Evolutionary conservation across 2,329 filamentous ascomycete species (phyloP).

Genomic region (Bipolaris gigantea): DNA sequence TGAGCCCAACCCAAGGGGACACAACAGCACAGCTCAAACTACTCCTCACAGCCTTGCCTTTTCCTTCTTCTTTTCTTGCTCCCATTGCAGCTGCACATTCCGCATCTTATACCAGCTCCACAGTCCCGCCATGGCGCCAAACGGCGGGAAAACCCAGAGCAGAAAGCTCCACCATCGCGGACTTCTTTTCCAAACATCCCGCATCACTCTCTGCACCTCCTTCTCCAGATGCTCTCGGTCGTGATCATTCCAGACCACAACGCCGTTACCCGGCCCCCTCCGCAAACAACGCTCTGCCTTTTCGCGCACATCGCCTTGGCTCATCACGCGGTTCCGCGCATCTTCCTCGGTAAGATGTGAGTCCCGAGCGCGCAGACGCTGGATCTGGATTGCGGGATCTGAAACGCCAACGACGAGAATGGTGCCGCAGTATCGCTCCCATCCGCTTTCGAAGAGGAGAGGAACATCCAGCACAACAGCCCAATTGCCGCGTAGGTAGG

Average conservation of each 20-base stretch:
- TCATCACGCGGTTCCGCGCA: constrained; percentile 80
- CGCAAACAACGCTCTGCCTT: constrained; percentile 78
- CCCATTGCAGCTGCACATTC: constrained; percentile 71
- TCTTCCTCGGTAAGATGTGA: constrained; percentile 79
- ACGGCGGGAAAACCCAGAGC: constrained; percentile 68
- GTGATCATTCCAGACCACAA: constrained; percentile 90
- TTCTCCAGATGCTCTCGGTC: constrained; percentile 68
- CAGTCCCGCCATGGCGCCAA: constrained; percentile 68
- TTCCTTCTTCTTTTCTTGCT: constrained; percentile 57
- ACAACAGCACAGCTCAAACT: not conserved
- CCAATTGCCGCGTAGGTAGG: constrained; percentile 77
- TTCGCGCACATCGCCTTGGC: constrained; percentile 81
- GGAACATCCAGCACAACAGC: constrained; percentile 92
- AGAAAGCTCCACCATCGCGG: constrained; percentile 84
- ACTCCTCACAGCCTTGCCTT: constrained; percentile 60
- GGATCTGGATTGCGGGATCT: constrained; percentile 81
- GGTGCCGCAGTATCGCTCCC: constrained; percentile 82
- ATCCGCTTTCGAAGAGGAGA: constrained; percentile 82
- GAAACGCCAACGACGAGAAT: constrained; percentile 84
- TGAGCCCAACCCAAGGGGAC: constrained; percentile 2
- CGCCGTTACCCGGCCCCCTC: constrained; percentile 64
- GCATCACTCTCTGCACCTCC: constrained; percentile 69
- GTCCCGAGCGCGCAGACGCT: constrained; percentile 73
- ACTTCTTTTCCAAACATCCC: constrained; percentile 62
- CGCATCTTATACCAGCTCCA: constrained; percentile 76